A percentile compares a stretch with the other conserved stretches of the same genome.
These are phyloP conservation scores for Eruca vesicaria DNA, from an alignment of 441 rosid genomes.

Conservation along the genomic window DNA sequence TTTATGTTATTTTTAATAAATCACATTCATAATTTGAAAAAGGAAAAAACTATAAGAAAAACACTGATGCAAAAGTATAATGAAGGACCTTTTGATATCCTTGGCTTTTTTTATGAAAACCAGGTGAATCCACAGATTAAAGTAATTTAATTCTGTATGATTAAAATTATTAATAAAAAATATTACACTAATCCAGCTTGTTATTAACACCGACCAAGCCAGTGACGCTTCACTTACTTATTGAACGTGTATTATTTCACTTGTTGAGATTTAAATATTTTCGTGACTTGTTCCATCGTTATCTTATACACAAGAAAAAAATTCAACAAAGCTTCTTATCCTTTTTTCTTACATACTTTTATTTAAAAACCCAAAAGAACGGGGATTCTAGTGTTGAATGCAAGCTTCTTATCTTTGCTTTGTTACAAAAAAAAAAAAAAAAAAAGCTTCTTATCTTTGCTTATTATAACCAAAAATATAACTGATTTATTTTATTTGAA, in stretches of 20 bases:
- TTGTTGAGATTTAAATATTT: background rate
- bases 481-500: background rate
- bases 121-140: constrained; percentile 23
- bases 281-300: too few species aligned
- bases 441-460: too few species aligned
- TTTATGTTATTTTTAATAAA: background rate
- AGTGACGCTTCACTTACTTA: constrained; percentile 13
- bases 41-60: background rate
- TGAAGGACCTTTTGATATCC: background rate
- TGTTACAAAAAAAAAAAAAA: too few species aligned
- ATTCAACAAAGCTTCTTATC: background rate
- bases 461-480: background rate
- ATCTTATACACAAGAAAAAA: too few species aligned
- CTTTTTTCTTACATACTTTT: too few species aligned
- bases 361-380: too few species aligned
- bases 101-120: constrained; percentile 17
- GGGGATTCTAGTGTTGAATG: too few species aligned
- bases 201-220: constrained; percentile 1
- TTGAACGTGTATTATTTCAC: background rate
- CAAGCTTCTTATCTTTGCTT: too few species aligned
- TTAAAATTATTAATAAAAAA: background rate
- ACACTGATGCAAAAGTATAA: background rate
- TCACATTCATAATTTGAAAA: background rate
- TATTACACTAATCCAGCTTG: constrained; percentile 1
- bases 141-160: background rate